phyloP scores from a whole-genome alignment of 805 yeast species.

The Saturnispora gosingensis region DNA sequence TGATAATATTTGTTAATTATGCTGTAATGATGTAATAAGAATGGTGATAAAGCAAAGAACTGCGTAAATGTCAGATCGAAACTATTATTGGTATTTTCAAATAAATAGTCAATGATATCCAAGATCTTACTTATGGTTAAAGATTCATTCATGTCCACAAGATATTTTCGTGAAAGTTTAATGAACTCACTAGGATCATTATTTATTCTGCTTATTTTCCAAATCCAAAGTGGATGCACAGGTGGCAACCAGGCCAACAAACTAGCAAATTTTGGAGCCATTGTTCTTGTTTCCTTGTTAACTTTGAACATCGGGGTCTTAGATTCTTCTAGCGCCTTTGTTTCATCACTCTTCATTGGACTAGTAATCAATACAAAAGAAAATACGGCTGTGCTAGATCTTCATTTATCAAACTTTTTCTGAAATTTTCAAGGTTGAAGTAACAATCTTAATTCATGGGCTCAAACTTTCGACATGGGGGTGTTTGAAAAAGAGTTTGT shows the following conservation, averaged over 20 bases:
- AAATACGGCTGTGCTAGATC: not conserved
- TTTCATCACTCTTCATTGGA: not conserved
- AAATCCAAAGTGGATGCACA: conserved; percentile 4
- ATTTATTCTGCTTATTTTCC: not conserved
- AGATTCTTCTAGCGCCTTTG: not conserved
- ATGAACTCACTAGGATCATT: not conserved
- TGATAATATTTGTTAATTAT: conserved; percentile 3
- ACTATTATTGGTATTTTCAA: not conserved
- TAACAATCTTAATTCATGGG: not conserved
- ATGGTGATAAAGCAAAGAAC: not conserved
- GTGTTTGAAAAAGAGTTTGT: conserved; percentile 19
- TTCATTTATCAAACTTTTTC: not conserved
- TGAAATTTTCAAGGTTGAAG: not conserved
- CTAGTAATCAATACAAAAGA: not conserved
- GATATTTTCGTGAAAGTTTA: not conserved
- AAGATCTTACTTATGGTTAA: not conserved
- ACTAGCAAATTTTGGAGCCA: not conserved
- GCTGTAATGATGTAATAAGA: not conserved
- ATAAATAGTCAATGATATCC: not conserved
- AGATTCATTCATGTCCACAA: not conserved
- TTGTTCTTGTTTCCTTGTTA: not conserved
- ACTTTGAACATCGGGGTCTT: not conserved
- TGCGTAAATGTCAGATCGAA: not conserved
- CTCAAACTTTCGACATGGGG: not conserved
- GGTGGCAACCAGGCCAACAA: not conserved